Evolutionary conservation across 495 filamentous ascomycete genomes (phyloP), one percentile per base, ranked within the genome.

Genomic region (Pyrenula aspistea): DNA sequence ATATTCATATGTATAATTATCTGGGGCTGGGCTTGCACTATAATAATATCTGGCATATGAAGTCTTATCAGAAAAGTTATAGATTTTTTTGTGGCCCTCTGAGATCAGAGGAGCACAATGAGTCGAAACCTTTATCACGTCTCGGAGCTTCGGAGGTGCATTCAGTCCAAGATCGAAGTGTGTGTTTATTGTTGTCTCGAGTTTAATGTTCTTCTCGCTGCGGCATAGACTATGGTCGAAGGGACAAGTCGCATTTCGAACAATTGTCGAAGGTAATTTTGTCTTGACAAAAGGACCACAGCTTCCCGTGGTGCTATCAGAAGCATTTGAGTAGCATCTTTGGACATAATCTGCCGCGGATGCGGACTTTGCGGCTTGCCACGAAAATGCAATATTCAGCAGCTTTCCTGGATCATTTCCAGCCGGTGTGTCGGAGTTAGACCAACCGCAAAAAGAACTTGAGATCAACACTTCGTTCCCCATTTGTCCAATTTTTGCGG

Each of bases 121-220:
- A 21, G 50, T 52, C 19, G 19, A 24, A 24, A 20, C 19, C 20
- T 57, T 53, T 20, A 52, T 59, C 22, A 54, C 53, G 50, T 59
- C 49, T 25, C 60, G 50, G 21, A 55, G 23, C 1, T 57, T 12
- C 2, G 49, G 53, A 8, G 55, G 50, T 3, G 57, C 57, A 49
- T 62, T 62, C 42, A 62, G 55, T 3, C 60, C 60, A 48, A 62
- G 55, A 23, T 60, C 49, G 10, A 52, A 10, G 21, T 57, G 57
- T 0, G 58, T 51, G 48, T 62, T 57, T 19, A 62, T 22, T 3
- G 54, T 57, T 8, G 60, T 62, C 31, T 62, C 60, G 25, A 62
- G 42, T 15, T 31, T 21, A 20, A 62, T 42, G 3, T 54, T 54
- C 1, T 42, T 42, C 31, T 57, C 36, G 22, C n/a, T 59, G 20